Base-by-base conservation (phyloP, 2,329 filamentous ascomycete genomes). In the Zymoseptoria ardabiliae region DNA sequence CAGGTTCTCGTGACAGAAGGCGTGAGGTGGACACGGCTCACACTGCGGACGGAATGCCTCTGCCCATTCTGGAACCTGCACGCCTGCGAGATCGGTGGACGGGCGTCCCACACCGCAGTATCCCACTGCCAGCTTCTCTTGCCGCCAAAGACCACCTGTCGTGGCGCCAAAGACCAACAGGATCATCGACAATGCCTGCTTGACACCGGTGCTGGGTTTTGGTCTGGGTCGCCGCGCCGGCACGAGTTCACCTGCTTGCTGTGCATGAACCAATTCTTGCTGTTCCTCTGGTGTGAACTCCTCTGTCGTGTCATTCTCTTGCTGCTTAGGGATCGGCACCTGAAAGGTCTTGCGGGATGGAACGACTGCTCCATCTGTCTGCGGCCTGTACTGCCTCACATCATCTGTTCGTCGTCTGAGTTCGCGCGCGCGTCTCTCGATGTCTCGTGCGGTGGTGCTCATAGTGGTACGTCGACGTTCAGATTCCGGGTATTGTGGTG, bases 211-310 rank as follows among this genome's bases (percentile, higher is more conserved):
- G 30, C 78, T 75, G 58, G 80, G 73, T 66, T 69, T 66, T 50
- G 68, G 70, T 65, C 78, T 72, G 64, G 77, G 74, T 22, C 66
- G 68, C 10, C 67, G 63, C 8, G 73, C 71, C 7, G 76, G 73
- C 4, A 79, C 69, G 28, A 84, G 81, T 58, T 80, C 78, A 22
- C 70, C 70, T 30, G 68, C 59, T 53, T 69, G 68, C 55, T 87
- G 83, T 64, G 92, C 88, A 55, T 82, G 81, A n/a, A 87, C 91
- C 11, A 95, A 77, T 64, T 91, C 89, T 13, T 90, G 78, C 74
- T 92, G 89, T 70, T 90, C 93, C 63, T 97, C 91, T 0, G 92
- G 90, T 0, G 92, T 96, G 66, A 97, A 99, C 70, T 99, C 94
- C 73, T 97, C 94, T 3, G 89, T 90, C 0, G 86, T 80, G 61